Evolutionary conservation across 345 rosid genomes (phyloP), one percentile per base, ranked within the genome.

Genomic region (Pistacia atlantica): DNA sequence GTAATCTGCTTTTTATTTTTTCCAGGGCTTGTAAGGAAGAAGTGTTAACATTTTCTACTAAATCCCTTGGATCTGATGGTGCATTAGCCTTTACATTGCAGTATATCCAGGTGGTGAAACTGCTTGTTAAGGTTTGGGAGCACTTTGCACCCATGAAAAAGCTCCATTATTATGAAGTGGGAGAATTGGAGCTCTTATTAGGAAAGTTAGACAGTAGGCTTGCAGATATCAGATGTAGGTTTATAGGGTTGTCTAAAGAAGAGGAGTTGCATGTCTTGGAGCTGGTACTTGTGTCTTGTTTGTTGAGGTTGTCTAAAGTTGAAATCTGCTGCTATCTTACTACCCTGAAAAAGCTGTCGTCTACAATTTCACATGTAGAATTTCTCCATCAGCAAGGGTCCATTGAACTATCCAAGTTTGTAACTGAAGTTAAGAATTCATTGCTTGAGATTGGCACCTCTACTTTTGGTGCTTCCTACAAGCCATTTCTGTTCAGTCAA

Each of bases 1-100:
- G 2, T 37, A 37, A 20, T 22, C 1, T 75, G 60, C 62, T 45
- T 38, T 11, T 38, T 55, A 59, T 75, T 5, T 79, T 31, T 11
- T 78, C 69, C 86, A 95, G 99, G 91, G 83, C 78, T 81, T 89
- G 87, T 81, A 89, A 86, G 84, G 82, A 78, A 78, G 95, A 93
- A 80, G 73, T 92, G 74, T 67, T 82, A 77, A 71, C 71, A 71
- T 80, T 84, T 80, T 62, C 78, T 61, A 45, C 76, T 25, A 81
- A 78, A n/a, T 84, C 80, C 11, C 71, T 68, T 74, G 87, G 81
- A 88, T 86, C 83, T 78, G 60, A 75, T 49, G 80, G 92, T 75
- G 70, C 72, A 68, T 70, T 85, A 76, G 77, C 90, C 28, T 96
- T 90, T 83, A 70, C 83, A 4, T 52, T 69, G 69, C 91, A 79